These are phyloP conservation scores for Cenococcum geophilum DNA, from an alignment of 495 filamentous ascomycete species.

Conservation along the genomic window DNA sequence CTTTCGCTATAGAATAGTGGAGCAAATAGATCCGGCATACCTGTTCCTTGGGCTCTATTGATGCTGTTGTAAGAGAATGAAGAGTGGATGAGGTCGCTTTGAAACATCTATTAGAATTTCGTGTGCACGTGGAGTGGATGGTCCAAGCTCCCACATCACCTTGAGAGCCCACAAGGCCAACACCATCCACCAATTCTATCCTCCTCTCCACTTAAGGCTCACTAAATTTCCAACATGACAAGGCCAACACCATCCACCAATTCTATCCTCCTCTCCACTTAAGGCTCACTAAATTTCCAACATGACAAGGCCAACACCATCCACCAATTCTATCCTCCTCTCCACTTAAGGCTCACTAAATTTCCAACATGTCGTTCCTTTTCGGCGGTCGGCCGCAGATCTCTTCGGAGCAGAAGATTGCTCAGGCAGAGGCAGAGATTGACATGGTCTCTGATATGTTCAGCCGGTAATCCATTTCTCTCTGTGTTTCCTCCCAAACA, in stretches of 20 bases:
- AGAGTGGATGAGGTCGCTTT: not conserved
- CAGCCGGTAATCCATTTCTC: constrained; percentile 60
- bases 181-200: not conserved
- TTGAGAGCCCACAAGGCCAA: not conserved
- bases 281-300: not conserved
- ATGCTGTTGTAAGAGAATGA: not conserved
- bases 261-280: not conserved
- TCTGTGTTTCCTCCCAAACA: constrained; percentile 7
- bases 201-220: not conserved
- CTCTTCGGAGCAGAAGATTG: constrained; percentile 91
- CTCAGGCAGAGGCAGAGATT: constrained; percentile 84
- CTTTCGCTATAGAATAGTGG: not conserved
- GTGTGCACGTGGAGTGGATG: not conserved
- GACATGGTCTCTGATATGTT: constrained; percentile 97
- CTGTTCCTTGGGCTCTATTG: not conserved
- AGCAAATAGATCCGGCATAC: not conserved
- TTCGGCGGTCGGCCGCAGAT: constrained; percentile 75
- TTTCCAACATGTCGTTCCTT: constrained; percentile 82
- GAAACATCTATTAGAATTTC: not conserved
- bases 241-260: not conserved
- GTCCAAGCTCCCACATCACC: constrained; percentile 4
- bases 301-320: not conserved
- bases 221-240: too few species aligned
- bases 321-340: not conserved
- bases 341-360: not conserved